These are phyloP conservation scores for Penstemon barbatus DNA, from an alignment of 257 asterid species.

Conservation along the genomic window DNA sequence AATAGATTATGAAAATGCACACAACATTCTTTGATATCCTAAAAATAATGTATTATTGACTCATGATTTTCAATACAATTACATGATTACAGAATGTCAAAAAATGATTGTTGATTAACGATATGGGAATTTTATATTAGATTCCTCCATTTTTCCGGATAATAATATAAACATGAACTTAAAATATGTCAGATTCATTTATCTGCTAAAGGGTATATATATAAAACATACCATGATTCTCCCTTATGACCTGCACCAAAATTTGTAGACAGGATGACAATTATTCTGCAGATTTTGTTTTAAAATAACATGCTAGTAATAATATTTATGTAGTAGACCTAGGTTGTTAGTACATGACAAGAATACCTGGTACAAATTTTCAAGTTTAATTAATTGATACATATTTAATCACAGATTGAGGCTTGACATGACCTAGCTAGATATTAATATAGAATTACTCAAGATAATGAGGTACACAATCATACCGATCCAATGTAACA, in stretches of 20 bases:
- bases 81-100: too few species aligned
- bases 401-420: neutral
- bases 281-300: conserved; percentile 24
- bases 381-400: conserved; percentile 5
- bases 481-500: too few species aligned
- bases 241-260: conserved; percentile 24
- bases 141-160: too few species aligned
- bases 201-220: too few species aligned
- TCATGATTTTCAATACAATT: too few species aligned
- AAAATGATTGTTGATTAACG: too few species aligned
- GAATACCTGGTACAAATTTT: conserved; percentile 3
- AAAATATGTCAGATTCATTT: too few species aligned
- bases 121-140: too few species aligned
- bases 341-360: conserved; percentile 34
- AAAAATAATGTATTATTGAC: too few species aligned
- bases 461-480: neutral
- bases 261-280: conserved; percentile 33
- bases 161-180: too few species aligned
- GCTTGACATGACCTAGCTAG: neutral
- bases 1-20: too few species aligned
- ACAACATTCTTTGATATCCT: too few species aligned
- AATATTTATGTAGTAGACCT: conserved; percentile 5
- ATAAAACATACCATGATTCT: conserved; percentile 6
- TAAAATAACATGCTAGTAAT: neutral
- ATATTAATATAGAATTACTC: neutral